Evolutionary conservation across 768 basidiomycete genomes (phyloP).

Genomic region (Amyloporia xantha): DNA sequence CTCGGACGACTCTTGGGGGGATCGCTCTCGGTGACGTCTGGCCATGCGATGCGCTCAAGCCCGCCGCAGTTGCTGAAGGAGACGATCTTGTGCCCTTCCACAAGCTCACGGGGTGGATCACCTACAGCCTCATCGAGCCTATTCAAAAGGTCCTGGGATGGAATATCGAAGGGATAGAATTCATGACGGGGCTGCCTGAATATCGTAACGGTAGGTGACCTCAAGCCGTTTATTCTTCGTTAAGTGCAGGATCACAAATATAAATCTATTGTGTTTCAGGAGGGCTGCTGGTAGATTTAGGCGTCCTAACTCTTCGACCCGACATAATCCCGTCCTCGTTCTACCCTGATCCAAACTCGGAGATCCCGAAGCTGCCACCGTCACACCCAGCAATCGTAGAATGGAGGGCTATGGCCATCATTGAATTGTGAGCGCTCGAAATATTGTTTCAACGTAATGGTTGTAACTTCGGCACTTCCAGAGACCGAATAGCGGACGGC

Average conservation of each 20-base stretch:
- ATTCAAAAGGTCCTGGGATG: slow-evolving; percentile 73
- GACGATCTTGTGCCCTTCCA: slow-evolving; percentile 88
- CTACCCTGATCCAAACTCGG: slow-evolving; percentile 38
- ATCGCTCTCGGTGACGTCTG: slow-evolving; percentile 88
- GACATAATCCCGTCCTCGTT: slow-evolving; percentile 38
- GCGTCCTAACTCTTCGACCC: slow-evolving; percentile 65
- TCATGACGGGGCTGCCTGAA: slow-evolving; percentile 91
- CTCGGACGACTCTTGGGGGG: slow-evolving; percentile 59
- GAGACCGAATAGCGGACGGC: slow-evolving; percentile 71
- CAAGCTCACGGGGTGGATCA: slow-evolving; percentile 92
- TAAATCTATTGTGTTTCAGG: slow-evolving; percentile 53
- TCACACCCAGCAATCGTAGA: slow-evolving; percentile 91
- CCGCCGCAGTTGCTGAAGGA: slow-evolving; percentile 34
- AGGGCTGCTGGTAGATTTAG: slow-evolving; percentile 81
- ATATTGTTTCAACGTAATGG: not conserved
- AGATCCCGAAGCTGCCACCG: slow-evolving; percentile 58
- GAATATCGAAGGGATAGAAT: slow-evolving; percentile 74
- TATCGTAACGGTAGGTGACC: slow-evolving; percentile 76
- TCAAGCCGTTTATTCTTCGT: not conserved
- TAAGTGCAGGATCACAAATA: no score
- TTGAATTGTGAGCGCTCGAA: slow-evolving; percentile 60
- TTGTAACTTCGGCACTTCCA: no score
- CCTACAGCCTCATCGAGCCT: slow-evolving; percentile 83
- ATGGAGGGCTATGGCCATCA: slow-evolving; percentile 94
- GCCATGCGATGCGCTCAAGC: slow-evolving; percentile 60